A percentile compares a stretch with the other conserved stretches of the same genome.
Evolutionary conservation across 140 eudicot species (phyloP).

Genomic region (Cichorium intybus): DNA sequence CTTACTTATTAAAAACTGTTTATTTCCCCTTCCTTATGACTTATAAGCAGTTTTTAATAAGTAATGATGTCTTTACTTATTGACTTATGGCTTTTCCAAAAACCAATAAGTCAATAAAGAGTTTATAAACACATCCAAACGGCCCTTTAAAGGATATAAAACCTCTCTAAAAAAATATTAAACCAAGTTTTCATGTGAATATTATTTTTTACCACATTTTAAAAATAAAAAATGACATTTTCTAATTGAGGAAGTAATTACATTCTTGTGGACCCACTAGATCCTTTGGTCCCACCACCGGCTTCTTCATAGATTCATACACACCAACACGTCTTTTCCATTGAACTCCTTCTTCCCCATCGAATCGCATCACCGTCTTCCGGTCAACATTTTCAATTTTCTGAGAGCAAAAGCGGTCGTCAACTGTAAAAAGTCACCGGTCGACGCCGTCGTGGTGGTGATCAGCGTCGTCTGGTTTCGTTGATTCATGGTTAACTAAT

Average conservation of each 20-base stretch:
- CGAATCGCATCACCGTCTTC: conserved; percentile 1
- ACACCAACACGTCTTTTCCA: neutral
- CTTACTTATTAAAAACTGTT: too few species aligned
- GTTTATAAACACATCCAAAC: too few species aligned
- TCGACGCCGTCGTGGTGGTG: neutral
- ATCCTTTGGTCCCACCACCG: neutral
- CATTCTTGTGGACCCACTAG: conserved; percentile 1
- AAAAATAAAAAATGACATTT: neutral
- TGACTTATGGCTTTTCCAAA: too few species aligned
- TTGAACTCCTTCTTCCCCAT: neutral
- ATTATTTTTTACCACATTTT: neutral
- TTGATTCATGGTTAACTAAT: neutral
- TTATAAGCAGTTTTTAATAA: too few species aligned
- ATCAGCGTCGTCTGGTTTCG: neutral
- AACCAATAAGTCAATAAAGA: too few species aligned
- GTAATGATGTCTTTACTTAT: too few species aligned
- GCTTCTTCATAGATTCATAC: neutral
- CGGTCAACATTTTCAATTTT: neutral
- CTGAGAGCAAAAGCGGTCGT: neutral
- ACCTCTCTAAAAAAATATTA: too few species aligned
- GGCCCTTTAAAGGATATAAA: too few species aligned
- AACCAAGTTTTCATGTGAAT: neutral
- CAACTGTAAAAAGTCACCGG: neutral
- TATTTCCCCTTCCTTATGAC: too few species aligned
- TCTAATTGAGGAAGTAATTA: neutral